phyloP scores from a whole-genome alignment of 306 rosid species.

The Cyclanthera cordifolia region DNA sequence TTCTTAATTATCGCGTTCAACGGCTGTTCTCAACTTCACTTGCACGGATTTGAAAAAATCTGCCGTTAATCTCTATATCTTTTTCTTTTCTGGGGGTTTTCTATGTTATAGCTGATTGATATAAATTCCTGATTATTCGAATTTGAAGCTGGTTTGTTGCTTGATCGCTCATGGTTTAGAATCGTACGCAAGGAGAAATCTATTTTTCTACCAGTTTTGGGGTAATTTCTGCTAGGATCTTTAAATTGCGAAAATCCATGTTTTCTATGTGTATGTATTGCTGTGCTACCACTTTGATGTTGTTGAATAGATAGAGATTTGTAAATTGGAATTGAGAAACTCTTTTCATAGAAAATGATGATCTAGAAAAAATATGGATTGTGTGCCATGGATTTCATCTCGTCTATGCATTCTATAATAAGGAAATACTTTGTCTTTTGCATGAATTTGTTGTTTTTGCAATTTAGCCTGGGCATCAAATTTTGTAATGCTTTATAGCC shows the following conservation, averaged over 20 bases:
- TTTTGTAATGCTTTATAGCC: background rate
- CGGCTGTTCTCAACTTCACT: background rate
- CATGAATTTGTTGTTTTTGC: background rate
- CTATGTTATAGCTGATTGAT: background rate
- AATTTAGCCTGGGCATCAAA: background rate
- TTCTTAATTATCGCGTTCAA: background rate
- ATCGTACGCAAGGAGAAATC: background rate
- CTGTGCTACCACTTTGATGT: background rate
- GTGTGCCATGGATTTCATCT: background rate
- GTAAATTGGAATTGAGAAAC: background rate
- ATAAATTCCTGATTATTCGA: background rate
- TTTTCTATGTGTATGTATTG: background rate
- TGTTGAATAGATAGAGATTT: background rate
- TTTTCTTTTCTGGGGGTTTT: background rate
- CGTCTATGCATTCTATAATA: background rate
- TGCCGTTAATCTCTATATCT: background rate
- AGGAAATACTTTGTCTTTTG: background rate
- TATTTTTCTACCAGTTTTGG: background rate
- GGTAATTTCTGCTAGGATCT: background rate
- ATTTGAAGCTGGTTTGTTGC: background rate
- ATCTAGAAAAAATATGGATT: background rate
- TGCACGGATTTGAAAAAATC: background rate
- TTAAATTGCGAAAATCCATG: background rate
- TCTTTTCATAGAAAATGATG: background rate
- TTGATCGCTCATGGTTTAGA: constrained; percentile 4